Conservation (phyloP, 495 filamentous ascomycete genomes). For the Friedmanniomyces simplex region DNA sequence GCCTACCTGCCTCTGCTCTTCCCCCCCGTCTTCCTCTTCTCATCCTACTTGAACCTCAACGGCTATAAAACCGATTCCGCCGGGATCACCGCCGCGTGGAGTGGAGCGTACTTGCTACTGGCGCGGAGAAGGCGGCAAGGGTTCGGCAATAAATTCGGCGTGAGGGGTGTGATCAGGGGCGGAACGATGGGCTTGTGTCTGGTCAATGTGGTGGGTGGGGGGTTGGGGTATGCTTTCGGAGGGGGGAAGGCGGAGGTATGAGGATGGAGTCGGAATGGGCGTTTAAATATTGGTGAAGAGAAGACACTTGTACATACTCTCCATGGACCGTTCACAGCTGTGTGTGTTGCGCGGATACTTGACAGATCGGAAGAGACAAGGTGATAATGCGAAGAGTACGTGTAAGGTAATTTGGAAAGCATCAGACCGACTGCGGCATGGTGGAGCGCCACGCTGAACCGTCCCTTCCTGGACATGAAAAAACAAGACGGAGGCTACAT, state of each 20-base stretch:
- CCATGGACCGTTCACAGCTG: too few species aligned
- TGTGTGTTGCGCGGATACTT: too few species aligned
- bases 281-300: too few species aligned
- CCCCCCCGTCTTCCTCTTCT: slow-evolving; percentile 74
- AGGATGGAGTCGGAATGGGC: background rate
- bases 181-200: slow-evolving; percentile 59
- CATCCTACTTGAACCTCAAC: slow-evolving; percentile 70
- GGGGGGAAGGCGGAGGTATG: slow-evolving; percentile 9
- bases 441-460: too few species aligned
- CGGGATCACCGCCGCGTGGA: slow-evolving; percentile 77
- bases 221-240: slow-evolving; percentile 58
- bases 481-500: too few species aligned
- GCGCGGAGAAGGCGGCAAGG: slow-evolving; percentile 53
- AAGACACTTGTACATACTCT: too few species aligned
- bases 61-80: slow-evolving; percentile 73
- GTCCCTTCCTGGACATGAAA: too few species aligned
- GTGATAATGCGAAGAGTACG: too few species aligned
- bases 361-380: too few species aligned
- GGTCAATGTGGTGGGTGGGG: slow-evolving; percentile 60
- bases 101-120: slow-evolving; percentile 70
- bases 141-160: slow-evolving; percentile 43
- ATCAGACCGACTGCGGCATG: too few species aligned
- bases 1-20: slow-evolving; percentile 69
- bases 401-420: too few species aligned
- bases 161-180: slow-evolving; percentile 60